These are phyloP conservation scores for Scenedesmus sp. DNA, from an alignment of 163 green algal species.

Conservation along the genomic window DNA sequence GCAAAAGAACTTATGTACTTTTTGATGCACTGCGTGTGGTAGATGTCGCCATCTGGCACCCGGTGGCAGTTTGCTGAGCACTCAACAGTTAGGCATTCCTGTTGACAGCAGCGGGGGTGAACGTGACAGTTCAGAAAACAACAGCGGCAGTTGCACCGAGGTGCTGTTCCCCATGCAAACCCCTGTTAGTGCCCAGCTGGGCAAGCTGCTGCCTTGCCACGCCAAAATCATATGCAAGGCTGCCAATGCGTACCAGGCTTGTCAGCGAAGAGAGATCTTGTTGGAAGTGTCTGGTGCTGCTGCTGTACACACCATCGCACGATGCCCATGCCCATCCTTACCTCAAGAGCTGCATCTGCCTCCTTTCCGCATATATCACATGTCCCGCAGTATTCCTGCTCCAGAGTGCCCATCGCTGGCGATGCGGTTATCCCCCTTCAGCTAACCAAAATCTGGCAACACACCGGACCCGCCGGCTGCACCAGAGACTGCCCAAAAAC, in stretches of 20 bases:
- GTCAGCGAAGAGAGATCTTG: background rate
- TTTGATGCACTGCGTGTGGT: conserved; percentile 33
- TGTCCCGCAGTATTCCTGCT: background rate
- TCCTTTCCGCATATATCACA: conserved; percentile 35
- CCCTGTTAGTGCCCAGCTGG: background rate
- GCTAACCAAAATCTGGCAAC: background rate
- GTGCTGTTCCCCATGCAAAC: background rate
- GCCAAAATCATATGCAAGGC: background rate
- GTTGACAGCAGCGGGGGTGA: background rate
- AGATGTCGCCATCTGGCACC: conserved; percentile 12
- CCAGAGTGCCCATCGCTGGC: background rate
- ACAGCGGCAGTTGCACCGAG: background rate
- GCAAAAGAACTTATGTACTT: conserved; percentile 5
- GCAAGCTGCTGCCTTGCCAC: background rate
- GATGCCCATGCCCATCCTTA: background rate
- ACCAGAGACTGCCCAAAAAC: background rate
- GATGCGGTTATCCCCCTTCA: background rate
- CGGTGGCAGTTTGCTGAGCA: conserved; percentile 20
- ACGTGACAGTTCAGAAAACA: background rate
- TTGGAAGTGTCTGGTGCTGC: too few species aligned
- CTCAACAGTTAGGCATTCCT: conserved; percentile 30
- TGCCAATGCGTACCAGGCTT: background rate
- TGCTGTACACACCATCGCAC: background rate
- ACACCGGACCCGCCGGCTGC: background rate
- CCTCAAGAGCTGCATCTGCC: conserved; percentile 10